These are phyloP conservation scores for Myriosclerotinia scirpicola DNA, from an alignment of 2,329 filamentous ascomycete species.

Conservation along the genomic window DNA sequence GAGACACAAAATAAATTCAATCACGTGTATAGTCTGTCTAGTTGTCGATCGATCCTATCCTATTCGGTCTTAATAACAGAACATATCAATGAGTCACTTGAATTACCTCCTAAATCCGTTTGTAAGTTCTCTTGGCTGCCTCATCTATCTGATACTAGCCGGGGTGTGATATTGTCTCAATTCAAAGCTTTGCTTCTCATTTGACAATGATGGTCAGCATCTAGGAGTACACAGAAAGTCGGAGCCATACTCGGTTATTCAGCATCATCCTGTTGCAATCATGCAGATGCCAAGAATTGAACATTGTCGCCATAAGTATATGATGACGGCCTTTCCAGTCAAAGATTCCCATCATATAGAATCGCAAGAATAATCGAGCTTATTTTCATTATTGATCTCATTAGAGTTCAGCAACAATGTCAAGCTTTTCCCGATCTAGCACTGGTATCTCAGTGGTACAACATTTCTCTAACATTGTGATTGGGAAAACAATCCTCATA, in stretches of 20 bases:
- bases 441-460: slow-evolving; percentile 1
- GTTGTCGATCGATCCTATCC: too few species aligned
- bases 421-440: neutral
- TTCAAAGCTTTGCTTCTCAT: neutral
- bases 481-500: slow-evolving; percentile 24
- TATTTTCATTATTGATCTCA: neutral
- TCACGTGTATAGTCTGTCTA: too few species aligned
- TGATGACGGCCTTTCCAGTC: neutral
- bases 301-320: slow-evolving; percentile 1
- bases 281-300: slow-evolving; percentile 11
- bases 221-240: neutral
- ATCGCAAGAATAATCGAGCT: neutral
- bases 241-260: slow-evolving; percentile 1
- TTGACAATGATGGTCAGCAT: neutral
- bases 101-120: neutral
- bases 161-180: neutral
- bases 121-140: neutral
- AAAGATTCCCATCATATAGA: neutral
- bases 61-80: neutral
- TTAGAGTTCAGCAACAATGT: neutral
- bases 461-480: slow-evolving; percentile 7
- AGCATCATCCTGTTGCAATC: slow-evolving; percentile 1
- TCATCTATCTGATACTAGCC: neutral
- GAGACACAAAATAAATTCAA: too few species aligned
- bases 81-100: neutral